These are phyloP conservation scores for Litsea cubeba DNA, from an alignment of 164 flowering plant genomes.

Conservation along the genomic window DNA sequence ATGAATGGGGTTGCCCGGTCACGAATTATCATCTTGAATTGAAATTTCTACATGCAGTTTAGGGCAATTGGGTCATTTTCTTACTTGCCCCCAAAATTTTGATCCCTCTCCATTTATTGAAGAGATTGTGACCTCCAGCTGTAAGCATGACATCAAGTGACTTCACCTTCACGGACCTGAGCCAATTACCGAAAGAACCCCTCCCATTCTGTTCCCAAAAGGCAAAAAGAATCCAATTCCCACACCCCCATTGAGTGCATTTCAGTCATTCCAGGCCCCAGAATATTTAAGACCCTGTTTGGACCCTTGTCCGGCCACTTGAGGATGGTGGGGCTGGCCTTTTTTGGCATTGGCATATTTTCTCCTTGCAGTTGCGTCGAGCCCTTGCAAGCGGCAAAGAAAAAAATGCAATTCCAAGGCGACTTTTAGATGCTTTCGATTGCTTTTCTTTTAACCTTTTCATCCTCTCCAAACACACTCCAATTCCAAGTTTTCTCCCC, in stretches of 20 bases:
- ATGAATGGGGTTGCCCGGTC: too few species aligned
- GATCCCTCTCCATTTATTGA: not conserved
- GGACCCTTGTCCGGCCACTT: not conserved
- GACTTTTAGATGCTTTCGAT: constrained; percentile 10
- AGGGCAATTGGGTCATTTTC: too few species aligned
- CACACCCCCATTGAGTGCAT: not conserved
- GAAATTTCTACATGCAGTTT: too few species aligned
- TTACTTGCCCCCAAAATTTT: too few species aligned
- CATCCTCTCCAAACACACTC: constrained; percentile 7
- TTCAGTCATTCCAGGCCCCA: not conserved
- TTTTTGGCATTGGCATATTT: constrained; percentile 13
- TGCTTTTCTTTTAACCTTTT: constrained; percentile 18
- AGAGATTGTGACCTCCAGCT: constrained; percentile 20
- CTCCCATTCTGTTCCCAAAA: too few species aligned
- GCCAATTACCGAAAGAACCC: not conserved
- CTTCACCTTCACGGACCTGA: constrained; percentile 27
- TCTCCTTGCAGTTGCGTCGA: constrained; percentile 19
- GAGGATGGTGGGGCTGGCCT: not conserved
- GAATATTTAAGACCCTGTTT: not conserved
- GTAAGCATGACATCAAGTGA: constrained; percentile 40
- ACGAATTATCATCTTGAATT: too few species aligned
- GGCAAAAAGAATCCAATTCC: not conserved
- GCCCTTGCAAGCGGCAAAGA: constrained; percentile 8
- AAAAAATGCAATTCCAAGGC: constrained; percentile 5
- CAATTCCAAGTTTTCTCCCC: not conserved